These are phyloP conservation scores for Scenedesmus sp. DNA, from an alignment of 163 green algal genomes.

Conservation along the genomic window DNA sequence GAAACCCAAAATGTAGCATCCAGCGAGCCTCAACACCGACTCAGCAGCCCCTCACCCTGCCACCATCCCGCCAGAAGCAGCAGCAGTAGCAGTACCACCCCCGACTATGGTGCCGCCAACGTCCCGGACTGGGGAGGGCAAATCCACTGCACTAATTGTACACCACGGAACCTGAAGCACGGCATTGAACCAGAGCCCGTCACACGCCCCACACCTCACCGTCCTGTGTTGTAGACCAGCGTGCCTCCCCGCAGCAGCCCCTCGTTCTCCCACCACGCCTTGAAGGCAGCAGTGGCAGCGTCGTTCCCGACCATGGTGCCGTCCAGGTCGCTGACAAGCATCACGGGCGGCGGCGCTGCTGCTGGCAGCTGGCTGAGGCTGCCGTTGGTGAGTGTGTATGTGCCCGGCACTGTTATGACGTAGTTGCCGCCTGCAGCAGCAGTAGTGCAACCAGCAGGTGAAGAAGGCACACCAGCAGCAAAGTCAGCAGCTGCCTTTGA, in stretches of 20 bases:
- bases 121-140: constrained; percentile 75
- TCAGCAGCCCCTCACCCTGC: constrained; percentile 61
- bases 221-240: constrained; percentile 82
- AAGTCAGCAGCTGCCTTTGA: too few species aligned
- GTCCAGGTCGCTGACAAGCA: constrained; percentile 81
- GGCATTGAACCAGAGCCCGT: too few species aligned
- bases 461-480: background rate
- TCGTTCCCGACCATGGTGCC: constrained; percentile 78
- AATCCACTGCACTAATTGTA: too few species aligned
- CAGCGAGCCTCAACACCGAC: constrained; percentile 64
- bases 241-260: constrained; percentile 63
- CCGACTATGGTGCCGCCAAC: constrained; percentile 82
- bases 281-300: constrained; percentile 66
- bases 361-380: constrained; percentile 56
- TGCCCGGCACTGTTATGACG: constrained; percentile 57
- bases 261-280: constrained; percentile 70
- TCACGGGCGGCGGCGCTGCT: constrained; percentile 47
- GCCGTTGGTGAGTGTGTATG: constrained; percentile 70
- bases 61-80: constrained; percentile 77
- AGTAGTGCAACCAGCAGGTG: background rate
- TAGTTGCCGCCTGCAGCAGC: constrained; percentile 79
- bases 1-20: too few species aligned
- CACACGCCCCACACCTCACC: constrained; percentile 39
- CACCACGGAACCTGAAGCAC: too few species aligned
- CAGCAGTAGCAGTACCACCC: constrained; percentile 59